Base-by-base conservation (phyloP, 1,284 basidiomycete genomes). In the Peniophora sp. region DNA sequence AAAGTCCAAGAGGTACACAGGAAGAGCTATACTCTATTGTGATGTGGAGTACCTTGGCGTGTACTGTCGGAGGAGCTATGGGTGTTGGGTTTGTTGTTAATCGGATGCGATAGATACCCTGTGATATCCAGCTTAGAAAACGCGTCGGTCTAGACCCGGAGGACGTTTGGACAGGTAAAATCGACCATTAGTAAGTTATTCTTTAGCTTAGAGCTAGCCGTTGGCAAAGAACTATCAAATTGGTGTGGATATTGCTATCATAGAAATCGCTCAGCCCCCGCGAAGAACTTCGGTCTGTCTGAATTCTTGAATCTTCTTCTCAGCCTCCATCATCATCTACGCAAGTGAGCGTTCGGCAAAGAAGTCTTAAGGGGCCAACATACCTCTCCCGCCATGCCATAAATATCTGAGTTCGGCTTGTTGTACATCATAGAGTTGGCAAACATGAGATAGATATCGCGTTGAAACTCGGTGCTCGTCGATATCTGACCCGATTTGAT, bases 391-490 rank as follows among this genome's bases (percentile, higher is more conserved):
- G 93, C 88, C 87, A 96, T 92, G 48, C 76, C 75, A 59, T 86
- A 83, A 11, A 96, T 86, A 62, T 91, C 88, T 20, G 85, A 87
- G 3, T 82, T 84, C 1, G 87, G 86, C 41, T 84, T 75, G 58
- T 97, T 97, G 66, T 92, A 97, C 87, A 97, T 92, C 78, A 94
- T 86, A 12, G 94, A 92, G 62, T 97, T 97, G 34, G 92, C 90
- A 66, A 96, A 95, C 85, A 97, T 92, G 52, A 97, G 72, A 61
- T 83, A 87, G 6, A 96, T 81, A 60, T 97, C 94, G 54, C 92
- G 75, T 64, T 93, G 88, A 61, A 89, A 94, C 64, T 97, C 92
- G 37, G 85, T 75, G 2, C 89, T 88, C 55, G 80, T 91, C 3
- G 76, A 71, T 46, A 96, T 90, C 2, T 78, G 60, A 0, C 92